These are phyloP conservation scores for Spinellus fusiger DNA, from an alignment of 192 early-diverging fungal species.

Conservation along the genomic window DNA sequence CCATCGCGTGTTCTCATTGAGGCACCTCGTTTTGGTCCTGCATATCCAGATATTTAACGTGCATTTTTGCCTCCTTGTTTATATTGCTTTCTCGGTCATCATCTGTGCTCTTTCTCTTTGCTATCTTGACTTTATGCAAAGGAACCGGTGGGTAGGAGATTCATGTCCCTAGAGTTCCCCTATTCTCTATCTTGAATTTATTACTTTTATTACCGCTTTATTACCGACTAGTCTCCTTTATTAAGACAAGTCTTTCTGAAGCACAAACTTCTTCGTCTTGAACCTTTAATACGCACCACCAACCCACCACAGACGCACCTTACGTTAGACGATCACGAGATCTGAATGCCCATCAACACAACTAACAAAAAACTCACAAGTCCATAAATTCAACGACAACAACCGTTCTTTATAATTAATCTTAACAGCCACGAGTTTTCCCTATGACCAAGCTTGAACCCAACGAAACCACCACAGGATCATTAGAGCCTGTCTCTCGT, in stretches of 20 bases:
- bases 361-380: not conserved
- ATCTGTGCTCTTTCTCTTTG: not conserved
- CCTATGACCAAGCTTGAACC: not conserved
- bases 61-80: not conserved
- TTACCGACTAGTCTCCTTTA: not conserved
- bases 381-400: not conserved
- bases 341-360: not conserved
- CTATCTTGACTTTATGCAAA: not conserved
- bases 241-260: no score
- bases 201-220: not conserved
- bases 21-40: not conserved
- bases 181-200: not conserved
- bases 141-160: not conserved
- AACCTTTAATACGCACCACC: not conserved
- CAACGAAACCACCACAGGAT: not conserved
- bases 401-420: no score
- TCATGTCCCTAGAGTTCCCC: not conserved
- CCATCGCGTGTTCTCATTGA: not conserved
- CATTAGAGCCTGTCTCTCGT: not conserved
- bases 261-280: not conserved
- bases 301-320: not conserved
- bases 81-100: not conserved
- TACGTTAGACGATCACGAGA: not conserved
- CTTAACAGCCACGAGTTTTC: no score
- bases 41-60: not conserved